Evolutionary conservation across 2,329 filamentous ascomycete genomes (phyloP).

Genomic region (Talaromyces sp.): DNA sequence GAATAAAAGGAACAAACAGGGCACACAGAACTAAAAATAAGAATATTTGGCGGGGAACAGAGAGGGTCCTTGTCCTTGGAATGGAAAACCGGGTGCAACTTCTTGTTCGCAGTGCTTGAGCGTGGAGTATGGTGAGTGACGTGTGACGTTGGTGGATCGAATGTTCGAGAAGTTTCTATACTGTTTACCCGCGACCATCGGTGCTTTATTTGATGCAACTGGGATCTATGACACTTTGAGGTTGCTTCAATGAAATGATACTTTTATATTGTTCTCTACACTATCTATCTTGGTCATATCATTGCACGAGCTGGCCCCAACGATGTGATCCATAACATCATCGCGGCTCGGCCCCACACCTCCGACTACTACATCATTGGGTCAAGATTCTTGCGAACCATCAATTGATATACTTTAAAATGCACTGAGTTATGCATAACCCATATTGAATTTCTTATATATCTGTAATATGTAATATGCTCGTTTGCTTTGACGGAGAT

Average conservation of each 20-base stretch:
- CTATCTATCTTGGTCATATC: no score
- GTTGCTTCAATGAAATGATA: no score
- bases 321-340: constrained; percentile 18
- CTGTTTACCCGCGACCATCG: neutral
- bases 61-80: neutral
- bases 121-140: constrained; percentile 30
- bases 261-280: no score
- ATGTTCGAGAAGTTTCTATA: constrained; percentile 43
- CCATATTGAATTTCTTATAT: neutral
- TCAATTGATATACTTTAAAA: neutral
- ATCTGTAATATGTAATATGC: no score
- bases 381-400: neutral
- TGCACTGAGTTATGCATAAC: neutral
- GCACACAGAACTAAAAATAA: constrained; percentile 1
- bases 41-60: constrained; percentile 5
- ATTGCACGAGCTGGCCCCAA: neutral
- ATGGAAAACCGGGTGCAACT: neutral
- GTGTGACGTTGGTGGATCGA: constrained; percentile 37
- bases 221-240: no score
- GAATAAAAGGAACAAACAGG: constrained; percentile 4
- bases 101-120: constrained; percentile 6
- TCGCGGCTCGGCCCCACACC: constrained; percentile 3
- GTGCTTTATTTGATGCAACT: no score
- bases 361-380: neutral
- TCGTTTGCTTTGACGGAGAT: no score